These are phyloP conservation scores for Halophytophthora batemanensis DNA, from an alignment of 352 stramenopile species.

Conservation along the genomic window DNA sequence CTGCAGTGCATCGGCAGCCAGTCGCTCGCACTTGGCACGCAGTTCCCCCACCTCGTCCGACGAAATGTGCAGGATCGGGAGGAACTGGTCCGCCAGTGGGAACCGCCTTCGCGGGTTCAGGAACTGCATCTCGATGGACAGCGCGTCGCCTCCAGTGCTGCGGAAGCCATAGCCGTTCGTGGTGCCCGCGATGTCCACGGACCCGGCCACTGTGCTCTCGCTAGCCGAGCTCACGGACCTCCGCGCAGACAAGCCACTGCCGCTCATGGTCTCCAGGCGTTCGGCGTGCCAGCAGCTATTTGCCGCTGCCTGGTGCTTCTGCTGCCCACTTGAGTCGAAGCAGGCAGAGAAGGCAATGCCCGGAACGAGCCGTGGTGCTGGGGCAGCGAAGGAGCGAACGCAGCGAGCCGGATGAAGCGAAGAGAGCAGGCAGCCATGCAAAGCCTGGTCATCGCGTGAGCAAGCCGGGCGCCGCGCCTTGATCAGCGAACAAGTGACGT, in stretches of 20 bases:
- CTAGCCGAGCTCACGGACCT: constrained; percentile 32
- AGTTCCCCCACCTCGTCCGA: constrained; percentile 40
- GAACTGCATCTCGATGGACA: constrained; percentile 62
- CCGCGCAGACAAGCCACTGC: constrained; percentile 20
- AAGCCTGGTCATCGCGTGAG: no score
- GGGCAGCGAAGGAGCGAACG: no score
- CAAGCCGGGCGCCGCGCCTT: no score
- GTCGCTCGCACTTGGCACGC: constrained; percentile 42
- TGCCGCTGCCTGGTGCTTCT: no score
- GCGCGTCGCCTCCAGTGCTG: constrained; percentile 43
- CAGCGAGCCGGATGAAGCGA: no score
- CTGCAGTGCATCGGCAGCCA: constrained; percentile 40
- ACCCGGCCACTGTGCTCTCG: constrained; percentile 14
- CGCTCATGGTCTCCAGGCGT: constrained; percentile 2
- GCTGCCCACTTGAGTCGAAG: no score
- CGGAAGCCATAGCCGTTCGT: constrained; percentile 50
- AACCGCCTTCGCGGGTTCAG: constrained; percentile 59
- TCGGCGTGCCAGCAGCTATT: no score
- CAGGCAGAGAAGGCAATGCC: no score
- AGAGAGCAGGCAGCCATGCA: no score
- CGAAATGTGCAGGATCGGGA: constrained; percentile 42
- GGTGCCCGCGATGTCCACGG: constrained; percentile 34
- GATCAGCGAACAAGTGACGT: no score
- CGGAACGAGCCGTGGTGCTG: no score
- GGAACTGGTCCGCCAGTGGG: constrained; percentile 46